phyloP scores from a whole-genome alignment of 2,329 filamentous ascomycete species.

The Fusarium dlaminii region DNA sequence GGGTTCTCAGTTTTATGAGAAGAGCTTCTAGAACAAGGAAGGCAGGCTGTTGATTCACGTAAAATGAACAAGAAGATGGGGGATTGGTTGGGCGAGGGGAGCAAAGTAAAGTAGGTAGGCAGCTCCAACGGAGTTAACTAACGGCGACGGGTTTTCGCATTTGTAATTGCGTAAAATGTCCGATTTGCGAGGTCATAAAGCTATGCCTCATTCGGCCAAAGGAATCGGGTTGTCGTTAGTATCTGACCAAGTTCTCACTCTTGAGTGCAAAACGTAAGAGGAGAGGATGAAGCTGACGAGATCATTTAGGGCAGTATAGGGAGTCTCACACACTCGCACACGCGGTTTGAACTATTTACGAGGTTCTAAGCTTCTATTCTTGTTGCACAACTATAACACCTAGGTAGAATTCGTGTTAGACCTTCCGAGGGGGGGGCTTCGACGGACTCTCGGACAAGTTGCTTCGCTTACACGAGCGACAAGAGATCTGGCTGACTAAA shows the following conservation, averaged over 20 bases:
- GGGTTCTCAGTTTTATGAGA: neutral
- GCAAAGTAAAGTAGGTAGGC: conserved; percentile 7
- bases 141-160: conserved; percentile 37
- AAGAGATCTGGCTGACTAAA: conserved; percentile 23
- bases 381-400: conserved; percentile 8
- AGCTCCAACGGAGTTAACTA: conserved; percentile 32
- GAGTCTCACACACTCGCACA: conserved; percentile 6
- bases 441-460: conserved; percentile 14
- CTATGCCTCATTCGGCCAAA: conserved; percentile 21
- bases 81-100: conserved; percentile 18
- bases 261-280: conserved; percentile 6
- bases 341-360: neutral
- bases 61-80: conserved; percentile 16
- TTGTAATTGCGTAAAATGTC: conserved; percentile 35
- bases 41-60: conserved; percentile 3
- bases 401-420: neutral
- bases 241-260: conserved; percentile 24
- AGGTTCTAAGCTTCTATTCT: neutral
- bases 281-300: conserved; percentile 19
- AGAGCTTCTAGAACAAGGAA: neutral
- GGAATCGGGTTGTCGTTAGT: conserved; percentile 12
- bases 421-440: neutral
- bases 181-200: conserved; percentile 30
- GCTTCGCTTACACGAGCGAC: conserved; percentile 31
- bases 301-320: neutral